Evolutionary conservation across 129 eudicot species (phyloP).

Genomic region (Tagetes erecta): DNA sequence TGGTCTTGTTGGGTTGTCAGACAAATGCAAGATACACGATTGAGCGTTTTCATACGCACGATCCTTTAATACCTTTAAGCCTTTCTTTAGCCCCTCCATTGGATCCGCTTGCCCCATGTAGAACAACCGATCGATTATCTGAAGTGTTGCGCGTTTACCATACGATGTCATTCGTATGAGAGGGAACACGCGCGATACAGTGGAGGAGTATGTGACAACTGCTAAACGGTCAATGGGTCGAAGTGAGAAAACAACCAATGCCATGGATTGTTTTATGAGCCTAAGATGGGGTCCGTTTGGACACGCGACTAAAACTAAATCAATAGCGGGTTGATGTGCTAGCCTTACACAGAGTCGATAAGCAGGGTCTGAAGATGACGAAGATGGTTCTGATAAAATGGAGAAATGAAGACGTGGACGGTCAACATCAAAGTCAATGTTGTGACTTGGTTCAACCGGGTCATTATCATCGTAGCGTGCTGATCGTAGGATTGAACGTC

Average conservation of each 20-base stretch:
- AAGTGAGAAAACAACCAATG: slow-evolving; percentile 69
- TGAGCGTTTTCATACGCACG: slow-evolving; percentile 67
- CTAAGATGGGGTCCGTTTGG: slow-evolving; percentile 85
- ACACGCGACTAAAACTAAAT: slow-evolving; percentile 80
- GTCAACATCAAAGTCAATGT: slow-evolving; percentile 1
- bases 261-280: slow-evolving; percentile 86
- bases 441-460: slow-evolving; percentile 69
- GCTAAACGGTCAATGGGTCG: slow-evolving; percentile 84
- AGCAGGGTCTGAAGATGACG: slow-evolving; percentile 33
- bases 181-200: slow-evolving; percentile 83
- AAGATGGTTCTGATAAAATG: slow-evolving; percentile 36
- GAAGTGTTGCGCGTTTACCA: slow-evolving; percentile 79
- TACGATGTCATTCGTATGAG: slow-evolving; percentile 81
- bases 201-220: slow-evolving; percentile 77
- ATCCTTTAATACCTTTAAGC: slow-evolving; percentile 64
- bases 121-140: slow-evolving; percentile 72
- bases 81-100: slow-evolving; percentile 79
- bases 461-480: slow-evolving; percentile 86
- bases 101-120: slow-evolving; percentile 81
- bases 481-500: slow-evolving; percentile 75
- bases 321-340: slow-evolving; percentile 67
- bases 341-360: slow-evolving; percentile 51
- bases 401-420: slow-evolving; percentile 66
- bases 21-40: slow-evolving; percentile 67
- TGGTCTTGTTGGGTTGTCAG: slow-evolving; percentile 68